Evolutionary conservation across 208 protist species (phyloP), one percentile per base, ranked within the genome.

Genomic region (Endotrypanum monterogeii): DNA sequence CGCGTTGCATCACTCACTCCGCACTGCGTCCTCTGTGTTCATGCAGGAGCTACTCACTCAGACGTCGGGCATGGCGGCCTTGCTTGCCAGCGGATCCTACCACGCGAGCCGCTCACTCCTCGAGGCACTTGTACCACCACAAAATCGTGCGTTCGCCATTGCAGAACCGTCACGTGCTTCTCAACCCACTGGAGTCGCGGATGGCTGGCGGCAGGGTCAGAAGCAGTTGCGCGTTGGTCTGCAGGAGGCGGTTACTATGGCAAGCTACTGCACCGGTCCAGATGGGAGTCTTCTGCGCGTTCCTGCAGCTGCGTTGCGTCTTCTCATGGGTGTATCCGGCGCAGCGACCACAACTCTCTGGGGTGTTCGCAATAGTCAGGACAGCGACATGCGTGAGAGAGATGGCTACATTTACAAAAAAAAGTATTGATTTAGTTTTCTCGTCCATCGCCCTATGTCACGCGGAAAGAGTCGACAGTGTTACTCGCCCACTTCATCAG

Each of bases 281-380:
- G 73, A 80, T 30, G 71, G 72, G 14, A 72, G 67, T 30, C 70
- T 84, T 39, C 50, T 84, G 16, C 79, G 71, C 3, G 62, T 84
- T 28, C 79, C 79, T 2, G 83, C 79, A 18, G 83, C 80, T 14
- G 80, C 71, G 48, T 60, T 84, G 69, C 80, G 75, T 8, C 55
- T 85, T 30, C 65, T 85, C 28, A 81, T 85, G 80, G 79, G 80
- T 48, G 18, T 87, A 0, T 87, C 80, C 1, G 71, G 77, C 14
- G 80, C 79, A 7, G 78, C 83, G 41, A 83, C 83, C 28, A 68
- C 77, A 23, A 76, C 67, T 50, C 65, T 87, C 72, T 76, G 82
- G 73, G 78, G 82, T 20, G 77, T 79, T 51, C 76, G 76, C 11
- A 85, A 85, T 60, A 76, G 71, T 62, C 68, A 78, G 32, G 67